phyloP scores from a whole-genome alignment of 1,284 basidiomycete species.

The Coniferiporia weirii region DNA sequence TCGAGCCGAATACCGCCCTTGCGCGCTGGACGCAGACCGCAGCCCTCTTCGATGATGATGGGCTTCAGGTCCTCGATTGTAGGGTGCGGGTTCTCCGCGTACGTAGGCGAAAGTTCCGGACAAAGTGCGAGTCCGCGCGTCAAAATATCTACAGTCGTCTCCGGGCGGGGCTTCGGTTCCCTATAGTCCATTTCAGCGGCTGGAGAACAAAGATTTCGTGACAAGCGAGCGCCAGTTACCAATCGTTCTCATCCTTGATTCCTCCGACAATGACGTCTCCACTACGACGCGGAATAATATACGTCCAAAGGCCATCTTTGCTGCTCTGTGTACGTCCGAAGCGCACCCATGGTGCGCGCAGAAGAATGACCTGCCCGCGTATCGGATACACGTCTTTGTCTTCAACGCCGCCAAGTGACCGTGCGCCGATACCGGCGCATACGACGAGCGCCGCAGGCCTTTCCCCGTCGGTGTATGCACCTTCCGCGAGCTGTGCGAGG shows the following conservation, averaged over 20 bases:
- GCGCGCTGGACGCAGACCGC: slow-evolving; percentile 45
- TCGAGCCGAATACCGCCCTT: slow-evolving; percentile 43
- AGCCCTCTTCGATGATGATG: slow-evolving; percentile 63
- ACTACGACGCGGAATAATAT: slow-evolving; percentile 64
- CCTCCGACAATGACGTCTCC: slow-evolving; percentile 71
- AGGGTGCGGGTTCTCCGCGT: slow-evolving; percentile 34
- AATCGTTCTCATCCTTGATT: slow-evolving; percentile 55
- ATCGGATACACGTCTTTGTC: slow-evolving; percentile 46
- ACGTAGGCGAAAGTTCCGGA: slow-evolving; percentile 58
- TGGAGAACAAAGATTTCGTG: neutral
- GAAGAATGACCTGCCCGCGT: slow-evolving; percentile 46
- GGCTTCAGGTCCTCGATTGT: slow-evolving; percentile 55
- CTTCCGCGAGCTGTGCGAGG: slow-evolving; percentile 60
- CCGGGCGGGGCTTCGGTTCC: slow-evolving; percentile 52
- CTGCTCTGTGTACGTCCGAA: slow-evolving; percentile 53
- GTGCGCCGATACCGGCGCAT: slow-evolving; percentile 56
- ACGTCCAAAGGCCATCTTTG: slow-evolving; percentile 51
- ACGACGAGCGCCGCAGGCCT: slow-evolving; percentile 51
- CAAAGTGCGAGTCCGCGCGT: slow-evolving; percentile 49
- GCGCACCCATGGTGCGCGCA: slow-evolving; percentile 50
- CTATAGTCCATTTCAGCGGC: slow-evolving; percentile 24
- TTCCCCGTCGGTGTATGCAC: slow-evolving; percentile 39
- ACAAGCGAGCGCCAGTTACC: slow-evolving; percentile 34
- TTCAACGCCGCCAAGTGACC: slow-evolving; percentile 41
- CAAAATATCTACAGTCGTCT: slow-evolving; percentile 59